Base-by-base conservation (phyloP, 805 yeast species). In the Starmerella powellii region DNA sequence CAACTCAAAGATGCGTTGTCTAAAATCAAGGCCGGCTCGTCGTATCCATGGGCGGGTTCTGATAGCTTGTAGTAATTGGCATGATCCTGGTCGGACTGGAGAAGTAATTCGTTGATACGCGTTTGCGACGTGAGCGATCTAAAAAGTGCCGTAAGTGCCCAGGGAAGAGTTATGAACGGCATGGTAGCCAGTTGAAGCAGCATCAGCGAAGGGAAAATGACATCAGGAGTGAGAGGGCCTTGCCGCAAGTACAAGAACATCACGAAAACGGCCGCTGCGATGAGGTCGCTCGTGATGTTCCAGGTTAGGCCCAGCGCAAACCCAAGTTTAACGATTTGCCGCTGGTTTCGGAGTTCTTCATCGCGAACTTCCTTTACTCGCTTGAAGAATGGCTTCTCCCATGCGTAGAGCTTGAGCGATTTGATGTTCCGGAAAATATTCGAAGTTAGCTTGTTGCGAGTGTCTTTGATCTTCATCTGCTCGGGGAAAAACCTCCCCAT, bases 151-250 rank as follows among this genome's bases (percentile, higher is more conserved):
- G 94, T 80, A 48, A 91, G 73, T 8, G 87, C 85, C 73, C 75
- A 80, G 33, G 99, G 99, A 42, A 91, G 70, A 17, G 81, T 81
- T 31, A 91, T 86, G 49, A 91, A 70, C 34, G 98, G 97, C 72
- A 85, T 81, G 0, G 83, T 72, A 44, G 91, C 71, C 54, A 86
- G 65, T 59, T 85, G 86, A 56, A 73, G 70, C 44, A 73, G 60
- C 8, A 74, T 57, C 51, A 73, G 62, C 2, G 75, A 70, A 1
- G 79, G 80, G 64, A 76, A 76, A 2, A 91, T 94, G 46, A 88
- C 69, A 52, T 87, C 97, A 1, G 96, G 82, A 1, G 86, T 71
- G 56, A 91, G 71, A 20, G 88, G 83, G 30, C 64, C 70, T 47
- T 70, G 70, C 41, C 75, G 72, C 33, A 75, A 63, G 44, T 71